Evolutionary conservation across 148 eudicot species (phyloP).

Genomic region (Fallopia convolvulus): DNA sequence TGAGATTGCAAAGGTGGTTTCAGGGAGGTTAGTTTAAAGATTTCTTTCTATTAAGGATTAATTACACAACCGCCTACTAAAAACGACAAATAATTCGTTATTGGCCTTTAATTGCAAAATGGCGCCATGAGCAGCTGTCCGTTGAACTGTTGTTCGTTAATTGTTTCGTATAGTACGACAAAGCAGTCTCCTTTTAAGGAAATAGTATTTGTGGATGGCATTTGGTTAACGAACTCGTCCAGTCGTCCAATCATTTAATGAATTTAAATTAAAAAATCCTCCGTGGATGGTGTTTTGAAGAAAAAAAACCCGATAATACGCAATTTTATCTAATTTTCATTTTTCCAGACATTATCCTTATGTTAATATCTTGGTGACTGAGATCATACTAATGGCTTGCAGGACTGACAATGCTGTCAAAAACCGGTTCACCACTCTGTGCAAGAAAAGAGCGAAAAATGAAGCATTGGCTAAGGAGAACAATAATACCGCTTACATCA

Average conservation of each 20-base stretch:
- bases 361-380: background rate
- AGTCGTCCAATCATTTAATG: background rate
- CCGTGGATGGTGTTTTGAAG: background rate
- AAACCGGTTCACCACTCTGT: constrained; percentile 77
- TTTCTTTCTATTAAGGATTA: background rate
- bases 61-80: background rate
- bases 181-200: background rate
- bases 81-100: background rate
- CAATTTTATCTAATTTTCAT: background rate
- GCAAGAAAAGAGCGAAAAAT: constrained; percentile 78
- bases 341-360: background rate
- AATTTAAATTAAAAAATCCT: background rate
- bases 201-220: background rate
- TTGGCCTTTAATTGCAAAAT: background rate
- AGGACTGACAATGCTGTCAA: constrained; percentile 98
- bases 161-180: background rate
- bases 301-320: background rate
- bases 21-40: constrained; percentile 53
- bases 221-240: background rate
- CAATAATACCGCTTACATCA: constrained; percentile 29
- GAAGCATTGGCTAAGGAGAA: constrained; percentile 80
- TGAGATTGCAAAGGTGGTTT: constrained; percentile 96
- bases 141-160: background rate
- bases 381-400: constrained; percentile 5
- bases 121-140: background rate